Percentiles rank a stretch among this genome's conserved stretches.
These are phyloP conservation scores for Ajuga chamaepitys DNA, from an alignment of 257 asterid genomes.

Conservation along the genomic window DNA sequence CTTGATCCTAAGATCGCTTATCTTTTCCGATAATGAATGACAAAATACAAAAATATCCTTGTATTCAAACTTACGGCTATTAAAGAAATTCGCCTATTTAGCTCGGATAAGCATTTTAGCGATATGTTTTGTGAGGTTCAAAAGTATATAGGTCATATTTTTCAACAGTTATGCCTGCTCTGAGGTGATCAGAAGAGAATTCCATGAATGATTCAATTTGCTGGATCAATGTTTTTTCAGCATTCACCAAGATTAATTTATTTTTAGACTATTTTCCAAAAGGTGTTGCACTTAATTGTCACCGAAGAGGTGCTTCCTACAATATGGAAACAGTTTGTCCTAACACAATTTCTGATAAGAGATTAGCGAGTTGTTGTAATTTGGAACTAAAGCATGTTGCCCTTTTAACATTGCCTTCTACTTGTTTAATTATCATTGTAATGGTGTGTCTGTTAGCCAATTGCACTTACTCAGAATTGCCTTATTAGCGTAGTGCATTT, in stretches of 20 bases:
- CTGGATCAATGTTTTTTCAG: background rate
- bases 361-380: too few species aligned
- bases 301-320: background rate
- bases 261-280: background rate
- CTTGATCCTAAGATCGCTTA: background rate
- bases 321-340: background rate
- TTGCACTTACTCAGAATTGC: too few species aligned
- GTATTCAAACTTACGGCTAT: background rate
- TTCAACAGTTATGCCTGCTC: background rate
- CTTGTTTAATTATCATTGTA: background rate
- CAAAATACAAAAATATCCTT: background rate
- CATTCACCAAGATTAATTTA: background rate
- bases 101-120: background rate
- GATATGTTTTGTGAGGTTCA: background rate
- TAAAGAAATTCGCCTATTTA: background rate
- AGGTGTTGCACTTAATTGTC: background rate
- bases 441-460: background rate
- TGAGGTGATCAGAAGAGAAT: background rate
- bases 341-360: too few species aligned
- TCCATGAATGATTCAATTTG: background rate
- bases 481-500: too few species aligned
- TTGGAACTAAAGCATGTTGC: background rate
- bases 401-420: background rate
- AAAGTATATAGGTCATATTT: background rate
- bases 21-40: background rate